Percentiles rank a stretch among this genome's conserved stretches.
These are phyloP conservation scores for Sporothrix variecibatus DNA, from an alignment of 2,329 filamentous ascomycete species.

Conservation along the genomic window DNA sequence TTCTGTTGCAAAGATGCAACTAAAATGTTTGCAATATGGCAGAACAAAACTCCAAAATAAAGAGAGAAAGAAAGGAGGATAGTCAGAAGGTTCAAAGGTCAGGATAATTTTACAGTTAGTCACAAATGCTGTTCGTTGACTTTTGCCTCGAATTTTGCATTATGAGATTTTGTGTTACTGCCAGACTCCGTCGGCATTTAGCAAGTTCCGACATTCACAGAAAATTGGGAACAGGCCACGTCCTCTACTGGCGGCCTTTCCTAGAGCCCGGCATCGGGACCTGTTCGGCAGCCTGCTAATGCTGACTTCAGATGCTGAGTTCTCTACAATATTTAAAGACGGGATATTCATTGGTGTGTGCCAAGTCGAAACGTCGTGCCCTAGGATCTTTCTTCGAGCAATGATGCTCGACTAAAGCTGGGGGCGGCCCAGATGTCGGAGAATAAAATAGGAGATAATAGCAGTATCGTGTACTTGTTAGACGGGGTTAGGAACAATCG, in stretches of 20 bases:
- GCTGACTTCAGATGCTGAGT: no score
- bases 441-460: neutral
- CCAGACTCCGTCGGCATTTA: conserved; percentile 2
- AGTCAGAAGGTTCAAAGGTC: neutral
- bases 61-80: neutral
- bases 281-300: neutral
- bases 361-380: neutral
- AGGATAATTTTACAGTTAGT: neutral
- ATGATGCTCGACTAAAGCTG: neutral
- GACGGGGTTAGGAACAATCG: neutral
- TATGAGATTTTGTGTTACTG: neutral
- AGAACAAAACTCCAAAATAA: neutral
- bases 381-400: no score
- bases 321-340: neutral
- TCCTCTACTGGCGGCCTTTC: neutral
- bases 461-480: neutral
- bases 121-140: neutral
- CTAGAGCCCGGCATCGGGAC: neutral
- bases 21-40: neutral
- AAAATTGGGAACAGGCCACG: neutral
- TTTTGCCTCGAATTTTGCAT: neutral
- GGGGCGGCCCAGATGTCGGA: neutral
- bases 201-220: neutral
- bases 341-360: neutral
- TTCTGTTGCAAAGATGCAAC: neutral